Evolutionary conservation across 257 asterid species (phyloP), one percentile per base, ranked within the genome.

Genomic region (Linderniella brevidens): DNA sequence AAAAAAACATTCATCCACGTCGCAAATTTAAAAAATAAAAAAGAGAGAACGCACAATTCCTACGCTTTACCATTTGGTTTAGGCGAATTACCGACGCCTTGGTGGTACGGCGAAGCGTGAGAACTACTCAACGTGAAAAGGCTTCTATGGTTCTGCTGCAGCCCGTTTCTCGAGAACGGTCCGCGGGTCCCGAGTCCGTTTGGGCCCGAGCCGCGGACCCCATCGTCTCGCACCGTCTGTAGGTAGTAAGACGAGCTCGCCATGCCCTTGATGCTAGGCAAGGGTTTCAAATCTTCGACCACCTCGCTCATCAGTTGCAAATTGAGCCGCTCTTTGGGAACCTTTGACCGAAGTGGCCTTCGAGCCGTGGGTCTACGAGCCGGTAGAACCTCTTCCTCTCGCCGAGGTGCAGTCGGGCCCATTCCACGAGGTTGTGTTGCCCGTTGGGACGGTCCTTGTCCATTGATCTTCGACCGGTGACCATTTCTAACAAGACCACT

Each of bases 231-330:
- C n/a, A n/a, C n/a, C n/a, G n/a, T 64, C 58, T 70, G 82, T 14
- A 75, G 70, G 58, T 68, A 65, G 63, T 68, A 75, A 15, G 76
- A 75, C 5, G 82, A 64, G 64, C 73, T 74, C 11, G 82, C 78
- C 82, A 70, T 74, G 61, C 70, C 82, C 56, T 70, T 67, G 25
- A 70, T 66, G 55, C 54, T 70, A 17, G 78, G 82, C 50, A 74
- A 43, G 8, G 78, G 82, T 62, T 72, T 64, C 54, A 74, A 52
- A 32, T 70, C 76, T 52, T 70, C 78, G 0, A 70, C 78, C 13
- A 74, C 82, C 32, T 74, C 75, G 14, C 82, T 74, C 82, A 70
- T 74, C 9, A 70, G 79, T 78, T 8, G 79, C 79, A 63, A 75
- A 55, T 41, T 75, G 79, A 16, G 71, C 76, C 13, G 79, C 76